Base-by-base conservation (phyloP, 306 rosid species). In the Comarum palustre region DNA sequence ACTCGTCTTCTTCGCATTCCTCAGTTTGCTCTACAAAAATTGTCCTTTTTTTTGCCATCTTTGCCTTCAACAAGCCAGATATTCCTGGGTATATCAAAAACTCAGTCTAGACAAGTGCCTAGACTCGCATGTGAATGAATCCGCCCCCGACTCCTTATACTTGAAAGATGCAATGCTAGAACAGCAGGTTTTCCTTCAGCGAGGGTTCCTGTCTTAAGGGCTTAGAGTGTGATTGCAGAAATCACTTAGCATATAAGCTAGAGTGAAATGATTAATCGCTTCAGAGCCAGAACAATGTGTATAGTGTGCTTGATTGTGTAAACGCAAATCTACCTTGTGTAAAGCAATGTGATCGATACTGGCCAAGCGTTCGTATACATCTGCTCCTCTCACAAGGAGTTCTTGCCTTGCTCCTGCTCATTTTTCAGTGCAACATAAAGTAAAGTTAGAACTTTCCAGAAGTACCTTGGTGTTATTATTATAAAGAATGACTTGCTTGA, bases 321-420 rank as follows among this genome's bases (percentile, higher is more conserved):
- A 6, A 58, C 43, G 42, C 42, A 75, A 45, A 42, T 43, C 60
- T 79, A 91, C 99, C 93, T 94, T 94, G 84, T 94, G 97, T 51
- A 94, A 79, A 74, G 99, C 97, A 52, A 94, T 76, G 73, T 82
- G 89, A 74, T 91, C 87, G 78, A 91, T 77, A 73, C 82, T 54
- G 41, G 99, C 91, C 83, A 94, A 82, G 78, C 96, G 91, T 81
- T 94, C 96, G 59, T 91, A 84, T 57, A 91, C 95, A 88, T 94
- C 97, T 76, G 97, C 99, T 67, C 99, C 96, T 83, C 99, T 78
- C 57, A 94, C 85, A 75, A 94, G 89, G 84, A 94, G 96, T 79
- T 97, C 99, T 75, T 87, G 92, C 85, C 93, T 88, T 80, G 96
- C 99, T 79, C 99, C 99, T 94, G 88, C 62, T 80, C 77, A 84